Evolutionary conservation across 2,329 filamentous ascomycete genomes (phyloP), one percentile per base, ranked within the genome.

Genomic region (Cadophora gregata): DNA sequence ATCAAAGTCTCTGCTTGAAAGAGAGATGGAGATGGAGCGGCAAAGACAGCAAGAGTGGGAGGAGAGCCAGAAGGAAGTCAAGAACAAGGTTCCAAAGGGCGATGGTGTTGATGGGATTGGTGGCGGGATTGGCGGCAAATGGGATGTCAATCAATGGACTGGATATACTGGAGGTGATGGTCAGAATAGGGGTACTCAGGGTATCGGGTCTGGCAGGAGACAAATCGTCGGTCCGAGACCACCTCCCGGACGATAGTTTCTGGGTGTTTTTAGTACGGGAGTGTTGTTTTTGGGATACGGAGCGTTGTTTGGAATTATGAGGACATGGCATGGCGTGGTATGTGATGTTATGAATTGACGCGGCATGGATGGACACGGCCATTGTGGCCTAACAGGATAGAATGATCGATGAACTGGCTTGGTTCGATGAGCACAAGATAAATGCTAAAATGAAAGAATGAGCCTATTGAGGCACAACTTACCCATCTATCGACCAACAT

Each of bases 141-240:
- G 91, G 91, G 91, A 94, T 65, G 73, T 76, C 16, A 76, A 75
- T 66, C 75, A 77, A 60, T 77, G 91, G 86, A 82, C 82, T 69
- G 91, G 91, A 0, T 94, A 86, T 74, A 91, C 90, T 21, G 90
- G 91, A 3, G 91, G 92, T 1, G 91, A 93, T 77, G 86, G 84
- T 69, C 88, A 93, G 82, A 93, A 93, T 75, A 85, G 84, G 68
- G 90, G 89, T 1, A 77, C 76, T 2, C 82, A 87, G 69, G 89
- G 89, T 1, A 90, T 90, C 67, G 90, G 92, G 48, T 88, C 89
- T 0, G 89, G 89, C 0, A 83, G 90, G 76, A 85, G 92, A 76
- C 91, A 92, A 81, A 93, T 95, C 78, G 88, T 92, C n/a, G 92
- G 92, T 12, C 91, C 91, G 0, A 82, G 91, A 75, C 90, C 91